Evolutionary conservation across 768 basidiomycete species (phyloP).

Genomic region (Phaffia australis): DNA sequence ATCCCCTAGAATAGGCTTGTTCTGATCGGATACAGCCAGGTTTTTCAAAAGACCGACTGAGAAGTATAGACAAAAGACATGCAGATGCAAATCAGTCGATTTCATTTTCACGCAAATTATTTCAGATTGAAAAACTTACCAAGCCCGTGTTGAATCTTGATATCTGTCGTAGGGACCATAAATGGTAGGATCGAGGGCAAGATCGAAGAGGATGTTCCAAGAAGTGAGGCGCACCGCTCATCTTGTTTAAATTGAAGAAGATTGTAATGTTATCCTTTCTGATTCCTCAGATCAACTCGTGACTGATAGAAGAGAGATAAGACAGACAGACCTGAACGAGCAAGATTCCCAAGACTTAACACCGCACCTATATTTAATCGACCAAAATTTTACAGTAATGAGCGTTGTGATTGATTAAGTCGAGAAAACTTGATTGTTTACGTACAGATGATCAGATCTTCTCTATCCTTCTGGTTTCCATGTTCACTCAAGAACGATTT

Average conservation of each 20-base stretch:
- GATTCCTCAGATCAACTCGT: conserved; percentile 15
- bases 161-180: conserved; percentile 50
- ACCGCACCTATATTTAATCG: conserved; percentile 42
- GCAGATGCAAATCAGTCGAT: not conserved
- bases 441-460: conserved; percentile 64
- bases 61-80: not conserved
- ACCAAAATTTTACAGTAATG: too few relatives aligned
- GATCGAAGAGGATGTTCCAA: conserved; percentile 46
- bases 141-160: conserved; percentile 71
- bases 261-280: conserved; percentile 37
- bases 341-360: conserved; percentile 70
- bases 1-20: conserved; percentile 52
- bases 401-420: too few relatives aligned
- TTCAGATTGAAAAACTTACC: conserved; percentile 22
- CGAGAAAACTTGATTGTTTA: too few relatives aligned
- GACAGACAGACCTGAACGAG: conserved; percentile 52
- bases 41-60: conserved; percentile 69
- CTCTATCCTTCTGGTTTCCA: conserved; percentile 36
- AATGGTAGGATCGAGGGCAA: conserved; percentile 56
- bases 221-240: conserved; percentile 42
- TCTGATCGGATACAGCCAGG: conserved; percentile 48
- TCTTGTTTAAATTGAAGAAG: conserved; percentile 28
- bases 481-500: not conserved
- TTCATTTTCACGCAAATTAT: not conserved
- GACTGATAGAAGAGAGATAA: not conserved